Base-by-base conservation (phyloP, 345 rosid species). In the Geranium rotundifolium region DNA sequence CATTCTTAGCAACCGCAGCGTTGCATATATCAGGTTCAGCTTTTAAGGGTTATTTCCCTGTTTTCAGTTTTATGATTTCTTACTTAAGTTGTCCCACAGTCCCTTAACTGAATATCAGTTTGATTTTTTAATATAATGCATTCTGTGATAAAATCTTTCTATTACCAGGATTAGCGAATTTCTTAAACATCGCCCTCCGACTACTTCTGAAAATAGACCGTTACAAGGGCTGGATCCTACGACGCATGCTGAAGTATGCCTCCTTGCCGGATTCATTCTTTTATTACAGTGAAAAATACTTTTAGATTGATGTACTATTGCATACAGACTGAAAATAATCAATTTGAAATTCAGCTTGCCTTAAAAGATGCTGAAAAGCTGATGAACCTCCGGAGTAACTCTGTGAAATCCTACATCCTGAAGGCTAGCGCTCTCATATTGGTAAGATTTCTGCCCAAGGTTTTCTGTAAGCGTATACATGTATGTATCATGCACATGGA, bases 301-400 rank as follows among this genome's bases (percentile, higher is more conserved):
- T 57, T 50, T 52, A 20, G 61, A 41, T 27, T 65, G n/a, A 29
- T 58, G 9, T 1, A 67, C 57, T 19, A 52, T 52, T 55, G 57
- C 54, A 58, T 63, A 20, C 59, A 61, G 18, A 64, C 50, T 62
- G 62, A 46, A 55, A 37, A 4, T 23, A 39, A 56, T 16, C 4
- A 62, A 31, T 66, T 63, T 19, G 37, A 57, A 2, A 71, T 82
- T 66, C 84, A 89, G 99, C 97, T 93, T 72, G 96, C 96, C 55
- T 70, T 84, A 14, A 93, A 87, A 78, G 99, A 93, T 83, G 95
- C 99, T 50, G 96, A 89, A 64, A 93, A 80, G 83, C 74, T 93
- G 63, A 74, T 76, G 71, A 77, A 63, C 58, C 79, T 87, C 34
- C 78, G 66, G 73, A 77, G 63, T 62, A 79, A 75, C 75, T 81